Base-by-base conservation (phyloP, 78 protist species). In the Polysphondylium violaceum region DNA sequence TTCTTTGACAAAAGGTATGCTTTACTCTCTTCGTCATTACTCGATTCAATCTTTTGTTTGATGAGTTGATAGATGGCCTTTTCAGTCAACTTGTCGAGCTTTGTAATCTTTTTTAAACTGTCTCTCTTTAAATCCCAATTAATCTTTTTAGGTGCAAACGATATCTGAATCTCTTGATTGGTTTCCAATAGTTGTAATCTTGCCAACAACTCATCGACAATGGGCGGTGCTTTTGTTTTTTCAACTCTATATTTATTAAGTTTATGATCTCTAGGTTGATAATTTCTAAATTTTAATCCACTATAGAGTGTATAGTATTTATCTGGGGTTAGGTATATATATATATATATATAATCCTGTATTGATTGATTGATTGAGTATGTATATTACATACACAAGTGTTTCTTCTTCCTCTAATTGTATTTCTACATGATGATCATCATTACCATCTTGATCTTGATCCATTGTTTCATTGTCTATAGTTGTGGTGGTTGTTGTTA, bases 41-140 rank as follows among this genome's bases (percentile, higher is more conserved):
- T 43, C 50, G 23, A 36, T 8, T 47, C 77, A 19, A 71, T 31
- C 29, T 71, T 71, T 47, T 36, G 58, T 50, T 71, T 50, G 21
- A 71, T 36, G 29, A 83, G 33, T 40, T 83, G 64, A 58, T 83
- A 83, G 31, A 83, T 69, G 27, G 90, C 59, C 58, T 41, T 69
- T 38, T 83, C 75, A 31, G 90, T 83, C n/a, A 29, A 23, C 23
- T 83, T 83, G 3, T 83, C 78, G 55, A 83, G 69, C 59, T 83
- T 83, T 21, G 17, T 21, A 41, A 83, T 21, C 43, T 83, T 83
- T 43, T 69, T 69, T 31, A 47, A 60, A 16, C 59, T 36, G 44
- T 83, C 90, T 69, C 90, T 50, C 59, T 83, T 83, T 43, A 83
- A 35, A 58, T 83, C 90, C 90, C 90, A 83, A 58, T 83, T 83